Evolutionary conservation across 306 rosid species (phyloP), one percentile per base, ranked within the genome.

Genomic region (Cucurbita argyrosperma): DNA sequence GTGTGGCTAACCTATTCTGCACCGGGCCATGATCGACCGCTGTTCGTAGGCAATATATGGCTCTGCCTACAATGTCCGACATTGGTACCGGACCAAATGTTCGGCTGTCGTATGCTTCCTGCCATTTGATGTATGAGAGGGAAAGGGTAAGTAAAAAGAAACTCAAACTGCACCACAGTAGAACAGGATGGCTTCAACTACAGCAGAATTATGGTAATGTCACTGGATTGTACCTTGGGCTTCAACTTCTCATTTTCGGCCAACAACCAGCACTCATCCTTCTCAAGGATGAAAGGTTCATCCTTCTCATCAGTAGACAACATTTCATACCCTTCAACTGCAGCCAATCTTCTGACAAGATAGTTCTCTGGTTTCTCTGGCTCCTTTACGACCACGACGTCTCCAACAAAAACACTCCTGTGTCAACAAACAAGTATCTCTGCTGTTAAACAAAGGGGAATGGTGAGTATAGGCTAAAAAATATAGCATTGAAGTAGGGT

Each of bases 21-120:
- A 95, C 86, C 4, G 91, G 97, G 68, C 97, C 96, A 68, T 95
- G 99, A 83, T 95, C 99, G 78, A 91, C 97, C 6, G 96, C 97
- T 35, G 87, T 85, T 71, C 92, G 85, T 76, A 95, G 78, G 80
- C 91, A 89, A 83, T 95, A 95, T 72, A 95, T 82, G 83, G 84
- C 99, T 83, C 99, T 89, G 77, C 99, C 99, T 43, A 88, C 91
- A 57, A 95, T 87, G 83, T 88, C 81, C 7, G 89, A 84, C 91
- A 88, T 88, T 2, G 89, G 84, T 77, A 95, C 90, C 4, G 99
- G 99, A 77, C 99, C 99, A 77, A 95, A 95, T 35, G 65, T 82
- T 61, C 99, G 87, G 79, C 99, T 95, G 79, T 95, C 99, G 39
- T 83, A 76, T 23, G 90, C 96, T 81, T 95, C 99, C 99, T 95